Base-by-base conservation (phyloP, 257 asterid species). In the Nicotiana undulata region DNA sequence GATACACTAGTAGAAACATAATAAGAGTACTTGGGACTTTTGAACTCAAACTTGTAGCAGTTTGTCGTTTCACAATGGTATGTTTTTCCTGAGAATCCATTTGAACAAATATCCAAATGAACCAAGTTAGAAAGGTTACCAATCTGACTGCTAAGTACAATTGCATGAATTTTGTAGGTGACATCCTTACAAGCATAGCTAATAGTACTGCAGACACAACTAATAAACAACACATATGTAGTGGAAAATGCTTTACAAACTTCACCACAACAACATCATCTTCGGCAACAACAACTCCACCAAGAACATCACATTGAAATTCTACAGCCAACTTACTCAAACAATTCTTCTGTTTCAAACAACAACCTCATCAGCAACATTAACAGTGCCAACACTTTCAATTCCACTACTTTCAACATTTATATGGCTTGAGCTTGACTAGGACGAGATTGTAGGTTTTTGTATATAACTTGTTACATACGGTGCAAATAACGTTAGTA, bases 161-260 rank as follows among this genome's bases (percentile, higher is more conserved):
- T 11, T 67, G n/a, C 4, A 31, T 18, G 37, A 6, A 4, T 58
- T 61, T 53, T 75, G 77, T 82, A 93, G 98, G 97, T 95, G 79
- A 89, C 93, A 68, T 85, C 93, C 16, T 95, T 95, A 44, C 97
- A 92, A 84, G 88, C 91, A 55, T 98, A 95, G 85, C 82, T 93
- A 5, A 88, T 92, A 28, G 37, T 86, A 87, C 98, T 93, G 79
- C 97, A 95, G 82, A 85, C 87, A 18, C 93, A 93, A 83, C 77
- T 95, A 9, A 88, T 93, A 67, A 95, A 88, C 88, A 92, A 86
- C 84, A 89, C 92, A 79, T 83, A 82, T 68, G 88, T 90, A 20
- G 49, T 92, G 87, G 93, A 89, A 76, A 90, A 86, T 78, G 91
- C 92, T n/a, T 84, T 89, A 64, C 92, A 90, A 5, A 86, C 49